A percentile compares a stretch with the other conserved stretches of the same genome.
phyloP scores from a whole-genome alignment of 768 basidiomycete species.

The Ramaria sp. region DNA sequence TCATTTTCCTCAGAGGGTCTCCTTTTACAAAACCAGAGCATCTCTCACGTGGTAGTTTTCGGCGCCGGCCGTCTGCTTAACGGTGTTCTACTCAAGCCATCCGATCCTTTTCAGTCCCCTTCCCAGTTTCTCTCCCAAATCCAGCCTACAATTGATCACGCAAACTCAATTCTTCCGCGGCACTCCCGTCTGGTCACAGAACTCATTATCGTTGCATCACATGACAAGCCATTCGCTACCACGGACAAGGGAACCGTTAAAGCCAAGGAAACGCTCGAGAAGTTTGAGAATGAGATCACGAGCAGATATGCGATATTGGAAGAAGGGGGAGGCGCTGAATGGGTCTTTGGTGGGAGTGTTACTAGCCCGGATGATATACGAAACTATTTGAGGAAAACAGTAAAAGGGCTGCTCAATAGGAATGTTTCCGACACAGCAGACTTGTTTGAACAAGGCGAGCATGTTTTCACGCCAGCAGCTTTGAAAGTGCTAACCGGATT shows the following conservation, averaged over 20 bases:
- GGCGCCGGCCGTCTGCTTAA: slow-evolving; percentile 17
- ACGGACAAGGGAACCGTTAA: slow-evolving; percentile 14
- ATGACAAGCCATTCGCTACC: slow-evolving; percentile 15
- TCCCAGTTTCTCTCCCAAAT: slow-evolving; percentile 14
- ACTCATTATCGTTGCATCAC: slow-evolving; percentile 17
- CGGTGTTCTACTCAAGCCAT: slow-evolving; percentile 16
- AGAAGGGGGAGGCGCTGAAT: background rate
- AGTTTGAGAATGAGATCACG: slow-evolving; percentile 1
- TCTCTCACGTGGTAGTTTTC: slow-evolving; percentile 16
- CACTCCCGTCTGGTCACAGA: slow-evolving; percentile 19
- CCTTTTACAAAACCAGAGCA: slow-evolving; percentile 14
- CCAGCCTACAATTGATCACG: slow-evolving; percentile 17
- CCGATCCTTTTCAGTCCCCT: background rate
- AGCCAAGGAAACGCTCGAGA: slow-evolving; percentile 8
- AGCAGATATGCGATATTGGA: background rate
- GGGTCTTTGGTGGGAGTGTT: background rate
- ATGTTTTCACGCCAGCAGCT: background rate
- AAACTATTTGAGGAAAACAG: background rate
- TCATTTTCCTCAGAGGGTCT: slow-evolving; percentile 13
- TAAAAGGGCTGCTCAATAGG: background rate
- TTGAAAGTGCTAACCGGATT: background rate
- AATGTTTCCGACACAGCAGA: background rate
- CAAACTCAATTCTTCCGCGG: slow-evolving; percentile 17
- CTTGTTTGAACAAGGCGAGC: background rate
- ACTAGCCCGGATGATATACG: background rate